phyloP scores from a whole-genome alignment of 306 rosid species.

The Quercus ilex region DNA sequence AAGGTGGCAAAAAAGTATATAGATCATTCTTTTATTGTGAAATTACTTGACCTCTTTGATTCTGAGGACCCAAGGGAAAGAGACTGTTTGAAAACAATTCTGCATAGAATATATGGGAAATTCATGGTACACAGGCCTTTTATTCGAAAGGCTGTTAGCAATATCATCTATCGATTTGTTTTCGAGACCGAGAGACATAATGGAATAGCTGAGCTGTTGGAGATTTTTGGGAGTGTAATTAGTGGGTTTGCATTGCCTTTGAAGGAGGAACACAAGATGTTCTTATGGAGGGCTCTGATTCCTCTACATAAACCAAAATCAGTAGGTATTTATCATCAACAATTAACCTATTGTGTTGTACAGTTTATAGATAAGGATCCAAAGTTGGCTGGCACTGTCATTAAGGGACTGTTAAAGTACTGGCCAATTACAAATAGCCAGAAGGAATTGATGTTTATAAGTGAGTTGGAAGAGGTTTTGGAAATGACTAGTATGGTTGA shows the following conservation, averaged over 20 bases:
- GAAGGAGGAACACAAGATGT: constrained; percentile 93
- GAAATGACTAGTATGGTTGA: constrained; percentile 87
- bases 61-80: constrained; percentile 99
- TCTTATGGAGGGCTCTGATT: constrained; percentile 81
- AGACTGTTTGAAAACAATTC: constrained; percentile 91
- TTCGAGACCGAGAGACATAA: constrained; percentile 89
- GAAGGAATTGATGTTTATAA: constrained; percentile 94
- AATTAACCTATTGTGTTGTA: constrained; percentile 78
- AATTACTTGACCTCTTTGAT: constrained; percentile 92
- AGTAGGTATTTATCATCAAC: constrained; percentile 88
- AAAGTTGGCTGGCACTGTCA: constrained; percentile 70
- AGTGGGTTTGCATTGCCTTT: constrained; percentile 95
- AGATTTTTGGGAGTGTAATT: constrained; percentile 93
- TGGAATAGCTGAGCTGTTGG: constrained; percentile 93
- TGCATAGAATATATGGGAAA: constrained; percentile 90
- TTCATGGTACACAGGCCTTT: constrained; percentile 97
- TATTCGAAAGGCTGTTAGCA: constrained; percentile 83
- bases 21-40: constrained; percentile 74
- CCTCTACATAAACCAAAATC: constrained; percentile 98
- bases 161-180: constrained; percentile 78
- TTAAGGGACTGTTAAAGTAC: constrained; percentile 82
- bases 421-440: constrained; percentile 98
- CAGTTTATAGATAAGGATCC: constrained; percentile 97
- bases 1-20: constrained; percentile 76
- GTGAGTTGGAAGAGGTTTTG: constrained; percentile 93